Evolutionary conservation across 2,329 filamentous ascomycete species (phyloP), one percentile per base, ranked within the genome.

Genomic region (Diplodia sapinea): DNA sequence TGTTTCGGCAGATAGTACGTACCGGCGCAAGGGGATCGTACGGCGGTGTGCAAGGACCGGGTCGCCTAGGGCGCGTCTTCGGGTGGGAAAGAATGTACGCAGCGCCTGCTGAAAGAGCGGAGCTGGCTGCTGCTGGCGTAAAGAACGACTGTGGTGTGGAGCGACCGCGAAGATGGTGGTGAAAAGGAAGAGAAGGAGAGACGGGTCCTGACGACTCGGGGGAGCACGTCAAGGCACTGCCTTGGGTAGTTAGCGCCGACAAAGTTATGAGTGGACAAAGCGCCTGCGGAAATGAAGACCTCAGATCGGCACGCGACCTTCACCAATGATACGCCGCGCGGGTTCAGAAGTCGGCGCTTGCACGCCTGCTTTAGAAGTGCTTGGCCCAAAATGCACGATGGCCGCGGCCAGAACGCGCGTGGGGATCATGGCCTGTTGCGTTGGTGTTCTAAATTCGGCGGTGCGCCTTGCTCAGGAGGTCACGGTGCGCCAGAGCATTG

Each of bases 71-170:
- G 49, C 26, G 61, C 38, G 65, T 59, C 40, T 15, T 29, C 23
- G 54, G 15, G 64, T 26, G 9, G 61, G 67, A 82, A 80, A 71
- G 78, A 81, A 75, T 71, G 79, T 75, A 78, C 71, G 84, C 66
- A 63, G 78, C 79, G 80, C 78, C 84, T 85, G 85, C 85, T 87
- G 79, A 65, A 51, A 33, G 59, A 69, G 68, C 59, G 65, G 65
- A 69, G 66, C 50, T 40, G 61, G 49, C 40, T 54, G 68, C 47
- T 66, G 64, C 68, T 54, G n/a, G 43, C 29, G 57, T 57, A 65
- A 66, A 51, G 59, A 68, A 26, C 43, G 66, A 64, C 66, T 47
- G 68, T 23, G 31, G 31, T 62, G 36, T 31, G 43, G 55, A 67
- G 55, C 6, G 43, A 47, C 43, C 43, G 15, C 43, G n/a, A 36